These are phyloP conservation scores for Pichia cactophila DNA, from an alignment of 1,139 yeast genomes.

Conservation along the genomic window DNA sequence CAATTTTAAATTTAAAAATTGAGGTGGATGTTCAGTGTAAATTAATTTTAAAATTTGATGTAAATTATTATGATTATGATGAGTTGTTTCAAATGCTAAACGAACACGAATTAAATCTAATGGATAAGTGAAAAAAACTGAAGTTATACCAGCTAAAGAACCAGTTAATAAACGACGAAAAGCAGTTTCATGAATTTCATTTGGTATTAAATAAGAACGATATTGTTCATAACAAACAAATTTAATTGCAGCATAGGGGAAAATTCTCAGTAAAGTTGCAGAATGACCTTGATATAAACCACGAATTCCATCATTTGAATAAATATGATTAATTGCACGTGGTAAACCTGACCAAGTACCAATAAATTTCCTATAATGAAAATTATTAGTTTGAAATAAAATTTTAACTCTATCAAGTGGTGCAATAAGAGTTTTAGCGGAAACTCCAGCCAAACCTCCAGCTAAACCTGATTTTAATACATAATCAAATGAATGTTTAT, in stretches of 20 bases:
- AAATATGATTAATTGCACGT: slow-evolving; percentile 63
- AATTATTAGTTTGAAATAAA: slow-evolving; percentile 89
- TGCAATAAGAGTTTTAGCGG: slow-evolving; percentile 91
- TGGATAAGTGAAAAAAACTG: slow-evolving; percentile 89
- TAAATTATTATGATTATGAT: slow-evolving; percentile 46
- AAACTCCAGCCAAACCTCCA: slow-evolving; percentile 94
- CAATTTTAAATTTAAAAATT: slow-evolving; percentile 31
- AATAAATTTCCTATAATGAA: slow-evolving; percentile 71
- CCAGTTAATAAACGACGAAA: slow-evolving; percentile 80
- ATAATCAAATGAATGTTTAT: slow-evolving; percentile 71
- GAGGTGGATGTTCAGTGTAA: slow-evolving; percentile 51
- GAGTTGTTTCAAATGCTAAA: slow-evolving; percentile 75
- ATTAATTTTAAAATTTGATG: slow-evolving; percentile 46
- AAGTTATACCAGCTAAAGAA: slow-evolving; percentile 76
- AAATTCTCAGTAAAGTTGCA: slow-evolving; percentile 80
- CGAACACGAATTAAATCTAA: slow-evolving; percentile 84
- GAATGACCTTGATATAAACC: slow-evolving; percentile 96
- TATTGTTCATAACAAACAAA: slow-evolving; percentile 97
- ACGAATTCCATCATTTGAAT: slow-evolving; percentile 58
- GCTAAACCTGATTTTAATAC: slow-evolving; percentile 80
- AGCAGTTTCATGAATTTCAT: slow-evolving; percentile 67
- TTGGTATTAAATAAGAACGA: slow-evolving; percentile 70
- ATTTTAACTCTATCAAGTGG: slow-evolving; percentile 94
- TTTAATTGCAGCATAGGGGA: slow-evolving; percentile 96
- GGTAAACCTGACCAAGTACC: slow-evolving; percentile 76